Percentiles rank a stretch among this genome's conserved stretches.
Evolutionary conservation across 225 moss, liverwort and hornwort genomes (phyloP).

Genomic region (Antitrichia curtipendula): DNA sequence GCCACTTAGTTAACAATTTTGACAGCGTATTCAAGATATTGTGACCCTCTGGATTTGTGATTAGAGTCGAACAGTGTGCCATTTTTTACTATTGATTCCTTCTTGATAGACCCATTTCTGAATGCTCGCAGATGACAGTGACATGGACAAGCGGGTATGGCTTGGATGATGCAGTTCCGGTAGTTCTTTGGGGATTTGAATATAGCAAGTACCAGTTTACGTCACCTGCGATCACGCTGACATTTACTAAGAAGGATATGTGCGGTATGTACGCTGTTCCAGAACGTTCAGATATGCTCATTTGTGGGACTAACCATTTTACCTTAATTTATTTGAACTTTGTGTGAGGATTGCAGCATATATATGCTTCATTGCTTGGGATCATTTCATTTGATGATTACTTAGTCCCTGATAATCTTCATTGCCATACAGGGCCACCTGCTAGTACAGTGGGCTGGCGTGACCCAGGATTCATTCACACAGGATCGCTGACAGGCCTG

Average conservation of each 20-base stretch:
- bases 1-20: background rate
- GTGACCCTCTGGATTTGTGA: background rate
- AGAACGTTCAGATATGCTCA: background rate
- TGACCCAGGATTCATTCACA: constrained; percentile 59
- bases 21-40: background rate
- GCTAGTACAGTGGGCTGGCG: constrained; percentile 70
- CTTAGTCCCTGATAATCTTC: background rate
- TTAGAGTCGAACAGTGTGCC: background rate
- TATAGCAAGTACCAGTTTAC: constrained; percentile 3
- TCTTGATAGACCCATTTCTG: background rate
- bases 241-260: constrained; percentile 42
- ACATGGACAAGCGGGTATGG: constrained; percentile 76
- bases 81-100: background rate
- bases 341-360: background rate
- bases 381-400: background rate
- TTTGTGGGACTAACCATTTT: background rate
- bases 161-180: constrained; percentile 25
- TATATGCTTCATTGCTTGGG: background rate
- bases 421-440: constrained; percentile 35
- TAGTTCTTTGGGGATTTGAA: constrained; percentile 28
- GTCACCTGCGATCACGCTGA: constrained; percentile 32
- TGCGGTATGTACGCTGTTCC: constrained; percentile 27
- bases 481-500: constrained; percentile 27
- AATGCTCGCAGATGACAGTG: constrained; percentile 46
- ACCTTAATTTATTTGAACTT: background rate